A percentile compares a stretch with the other conserved stretches of the same genome.
phyloP scores from a whole-genome alignment of 139 green algal genomes.

The Chlamydomonas asymmetrica region DNA sequence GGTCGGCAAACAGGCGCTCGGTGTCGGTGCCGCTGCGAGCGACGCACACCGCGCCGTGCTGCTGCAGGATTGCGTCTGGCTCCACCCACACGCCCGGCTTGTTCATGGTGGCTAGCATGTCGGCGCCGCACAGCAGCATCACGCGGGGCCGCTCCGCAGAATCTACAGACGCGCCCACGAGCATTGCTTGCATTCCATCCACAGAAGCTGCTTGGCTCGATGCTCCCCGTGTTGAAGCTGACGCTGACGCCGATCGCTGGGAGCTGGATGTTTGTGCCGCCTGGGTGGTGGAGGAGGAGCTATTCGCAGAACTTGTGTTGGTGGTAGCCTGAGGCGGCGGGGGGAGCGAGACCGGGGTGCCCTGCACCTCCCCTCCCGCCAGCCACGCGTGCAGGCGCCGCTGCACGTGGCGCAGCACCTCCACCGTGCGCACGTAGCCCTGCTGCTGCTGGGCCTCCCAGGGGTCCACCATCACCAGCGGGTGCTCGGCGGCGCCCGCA shows the following conservation, averaged over 20 bases:
- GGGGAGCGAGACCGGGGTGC: no score
- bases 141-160: no score
- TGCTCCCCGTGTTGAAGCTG: no score
- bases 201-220: no score
- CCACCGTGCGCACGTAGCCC: constrained; percentile 68
- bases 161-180: no score
- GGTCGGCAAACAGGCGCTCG: constrained; percentile 19
- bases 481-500: constrained; percentile 39
- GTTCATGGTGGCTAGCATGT: constrained; percentile 72
- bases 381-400: constrained; percentile 13
- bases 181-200: no score
- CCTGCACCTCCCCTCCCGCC: constrained; percentile 1
- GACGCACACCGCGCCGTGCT: constrained; percentile 64
- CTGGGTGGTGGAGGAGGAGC: no score
- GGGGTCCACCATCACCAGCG: constrained; percentile 69
- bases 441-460: constrained; percentile 78
- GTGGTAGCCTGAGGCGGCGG: no score
- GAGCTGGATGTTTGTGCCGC: no score
- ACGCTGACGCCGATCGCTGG: no score
- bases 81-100: constrained; percentile 73
- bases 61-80: constrained; percentile 48
- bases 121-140: constrained; percentile 76
- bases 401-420: constrained; percentile 60
- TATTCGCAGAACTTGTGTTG: no score
- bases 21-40: constrained; percentile 41